Conservation (phyloP, 2,329 filamentous ascomycete genomes). For the Alternaria triticina region DNA sequence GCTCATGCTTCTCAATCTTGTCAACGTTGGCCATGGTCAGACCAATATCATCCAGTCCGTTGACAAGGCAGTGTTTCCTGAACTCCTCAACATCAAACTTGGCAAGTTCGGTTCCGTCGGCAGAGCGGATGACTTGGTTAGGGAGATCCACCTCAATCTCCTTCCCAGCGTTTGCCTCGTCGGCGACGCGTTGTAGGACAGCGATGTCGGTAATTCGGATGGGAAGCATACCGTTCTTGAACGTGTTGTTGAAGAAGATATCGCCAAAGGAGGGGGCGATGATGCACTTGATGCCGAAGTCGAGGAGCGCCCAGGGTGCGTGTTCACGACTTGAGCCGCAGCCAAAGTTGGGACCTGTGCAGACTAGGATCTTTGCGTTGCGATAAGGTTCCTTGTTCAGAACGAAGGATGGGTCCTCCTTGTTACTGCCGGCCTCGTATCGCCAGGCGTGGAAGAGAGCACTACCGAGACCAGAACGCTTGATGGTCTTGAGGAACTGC, state of each 20-base stretch:
- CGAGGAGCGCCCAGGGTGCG: constrained; percentile 93
- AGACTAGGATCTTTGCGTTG: constrained; percentile 84
- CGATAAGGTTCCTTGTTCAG: constrained; percentile 91
- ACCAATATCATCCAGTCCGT: constrained; percentile 94
- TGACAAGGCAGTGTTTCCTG: constrained; percentile 90
- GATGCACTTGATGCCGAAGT: constrained; percentile 94
- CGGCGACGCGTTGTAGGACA: constrained; percentile 72
- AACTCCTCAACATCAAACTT: constrained; percentile 90
- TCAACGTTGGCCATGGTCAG: constrained; percentile 91
- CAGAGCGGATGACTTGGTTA: constrained; percentile 81
- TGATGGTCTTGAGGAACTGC: constrained; percentile 99
- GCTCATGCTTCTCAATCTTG: constrained; percentile 85
- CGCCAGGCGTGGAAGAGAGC: constrained; percentile 88
- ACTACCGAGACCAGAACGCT: constrained; percentile 88
- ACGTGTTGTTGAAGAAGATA: constrained; percentile 99
- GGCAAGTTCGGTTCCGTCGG: constrained; percentile 74
- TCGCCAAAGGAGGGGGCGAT: constrained; percentile 88
- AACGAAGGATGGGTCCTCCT: constrained; percentile 80
- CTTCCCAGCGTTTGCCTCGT: constrained; percentile 76
- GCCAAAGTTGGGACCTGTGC: constrained; percentile 92
- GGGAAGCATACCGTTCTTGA: constrained; percentile 99
- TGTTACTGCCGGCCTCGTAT: constrained; percentile 68
- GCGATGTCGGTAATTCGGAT: constrained; percentile 73
- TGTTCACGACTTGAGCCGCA: constrained; percentile 93
- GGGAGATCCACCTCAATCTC: constrained; percentile 91